A percentile compares a stretch with the other conserved stretches of the same genome.
phyloP scores from a whole-genome alignment of 805 yeast genomes.

The Schwanniomyces sp. region DNA sequence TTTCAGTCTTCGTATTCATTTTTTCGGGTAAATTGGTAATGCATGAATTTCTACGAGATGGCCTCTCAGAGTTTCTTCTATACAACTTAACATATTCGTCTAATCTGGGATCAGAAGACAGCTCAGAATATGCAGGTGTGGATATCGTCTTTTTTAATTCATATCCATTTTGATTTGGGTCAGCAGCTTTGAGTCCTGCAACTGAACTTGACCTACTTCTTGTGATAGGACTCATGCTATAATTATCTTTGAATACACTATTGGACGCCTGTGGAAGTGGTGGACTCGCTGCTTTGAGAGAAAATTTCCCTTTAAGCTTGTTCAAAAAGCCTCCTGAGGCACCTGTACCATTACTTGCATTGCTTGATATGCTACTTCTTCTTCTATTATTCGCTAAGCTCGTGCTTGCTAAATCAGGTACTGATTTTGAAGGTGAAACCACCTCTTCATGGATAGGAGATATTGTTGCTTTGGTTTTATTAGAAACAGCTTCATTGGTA shows the following conservation, averaged over 20 bases:
- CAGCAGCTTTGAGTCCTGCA: neutral
- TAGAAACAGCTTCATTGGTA: slow-evolving; percentile 25
- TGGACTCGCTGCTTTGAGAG: slow-evolving; percentile 10
- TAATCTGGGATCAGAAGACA: slow-evolving; percentile 28
- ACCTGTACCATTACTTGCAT: slow-evolving; percentile 14
- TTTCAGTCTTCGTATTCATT: neutral
- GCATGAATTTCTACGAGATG: slow-evolving; percentile 12
- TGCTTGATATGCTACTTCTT: slow-evolving; percentile 17
- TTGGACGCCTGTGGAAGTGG: slow-evolving; percentile 3
- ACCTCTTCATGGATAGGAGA: slow-evolving; percentile 25
- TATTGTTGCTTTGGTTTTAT: slow-evolving; percentile 35
- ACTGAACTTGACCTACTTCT: neutral
- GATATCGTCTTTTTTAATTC: slow-evolving; percentile 11
- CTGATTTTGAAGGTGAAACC: slow-evolving; percentile 9
- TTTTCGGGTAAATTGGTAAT: neutral
- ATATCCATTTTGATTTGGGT: neutral
- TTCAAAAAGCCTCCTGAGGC: slow-evolving; percentile 30
- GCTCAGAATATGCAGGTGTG: slow-evolving; percentile 6
- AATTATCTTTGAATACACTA: slow-evolving; percentile 17
- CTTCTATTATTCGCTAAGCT: slow-evolving; percentile 7
- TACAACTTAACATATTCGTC: slow-evolving; percentile 38
- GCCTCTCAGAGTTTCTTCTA: slow-evolving; percentile 16
- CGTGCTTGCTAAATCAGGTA: neutral
- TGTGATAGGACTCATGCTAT: slow-evolving; percentile 6
- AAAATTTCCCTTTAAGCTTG: slow-evolving; percentile 34